Percentiles rank a stretch among this genome's conserved stretches.
Evolutionary conservation across 2,329 filamentous ascomycete genomes (phyloP).

Genomic region (Dactylellina cionopaga): DNA sequence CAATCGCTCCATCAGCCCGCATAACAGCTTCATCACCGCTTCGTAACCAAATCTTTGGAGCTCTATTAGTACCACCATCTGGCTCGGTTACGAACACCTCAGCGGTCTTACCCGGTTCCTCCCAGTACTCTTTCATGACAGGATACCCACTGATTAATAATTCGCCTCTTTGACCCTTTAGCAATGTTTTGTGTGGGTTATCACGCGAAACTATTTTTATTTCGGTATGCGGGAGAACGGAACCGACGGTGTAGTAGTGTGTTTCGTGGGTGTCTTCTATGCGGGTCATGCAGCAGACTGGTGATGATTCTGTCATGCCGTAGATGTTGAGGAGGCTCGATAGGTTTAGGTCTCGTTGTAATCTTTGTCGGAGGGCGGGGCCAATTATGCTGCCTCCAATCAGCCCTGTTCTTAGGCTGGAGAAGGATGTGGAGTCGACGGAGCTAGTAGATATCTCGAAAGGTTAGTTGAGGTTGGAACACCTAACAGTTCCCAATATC

Average conservation of each 20-base stretch:
- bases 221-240: constrained; percentile 78
- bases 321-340: constrained; percentile 76
- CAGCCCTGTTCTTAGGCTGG: constrained; percentile 84
- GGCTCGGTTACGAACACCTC: constrained; percentile 72
- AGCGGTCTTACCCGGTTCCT: constrained; percentile 73
- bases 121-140: constrained; percentile 80
- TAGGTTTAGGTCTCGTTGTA: constrained; percentile 79
- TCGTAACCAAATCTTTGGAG: constrained; percentile 59
- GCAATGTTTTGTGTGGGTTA: constrained; percentile 70
- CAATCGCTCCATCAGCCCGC: constrained; percentile 71
- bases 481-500: constrained; percentile 67
- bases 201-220: constrained; percentile 79
- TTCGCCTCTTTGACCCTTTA: constrained; percentile 77
- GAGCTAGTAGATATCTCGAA: constrained; percentile 58
- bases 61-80: constrained; percentile 69
- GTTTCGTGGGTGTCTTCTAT: constrained; percentile 74
- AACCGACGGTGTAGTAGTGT: constrained; percentile 78
- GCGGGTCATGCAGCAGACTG: constrained; percentile 76
- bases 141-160: constrained; percentile 84
- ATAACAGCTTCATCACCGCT: constrained; percentile 93
- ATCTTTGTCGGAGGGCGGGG: constrained; percentile 77
- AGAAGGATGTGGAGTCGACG: constrained; percentile 66
- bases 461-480: not conserved
- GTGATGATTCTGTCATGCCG: constrained; percentile 91
- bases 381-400: constrained; percentile 86